Conservation (phyloP, 768 basidiomycete genomes). For the Infundibulicybe gibba region DNA sequence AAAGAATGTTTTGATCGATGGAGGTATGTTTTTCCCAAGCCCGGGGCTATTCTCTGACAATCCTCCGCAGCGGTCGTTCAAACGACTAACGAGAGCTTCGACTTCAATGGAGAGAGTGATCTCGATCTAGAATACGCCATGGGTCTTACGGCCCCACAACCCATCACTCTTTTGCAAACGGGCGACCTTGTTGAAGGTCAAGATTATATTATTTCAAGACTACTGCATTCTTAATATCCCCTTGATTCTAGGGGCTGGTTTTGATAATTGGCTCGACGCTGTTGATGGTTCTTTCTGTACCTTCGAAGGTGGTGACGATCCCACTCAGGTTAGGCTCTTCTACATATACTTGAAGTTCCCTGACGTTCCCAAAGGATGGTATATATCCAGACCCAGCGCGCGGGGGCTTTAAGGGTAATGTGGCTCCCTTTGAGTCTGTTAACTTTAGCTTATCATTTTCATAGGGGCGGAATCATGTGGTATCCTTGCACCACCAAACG, state of each 20-base stretch:
- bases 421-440: slow-evolving; percentile 35
- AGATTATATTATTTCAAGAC: not conserved
- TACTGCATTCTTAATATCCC: not conserved
- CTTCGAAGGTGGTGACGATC: slow-evolving; percentile 43
- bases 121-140: slow-evolving; percentile 58
- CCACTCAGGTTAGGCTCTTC: slow-evolving; percentile 17
- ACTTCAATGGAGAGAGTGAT: slow-evolving; percentile 51
- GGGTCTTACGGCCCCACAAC: slow-evolving; percentile 36
- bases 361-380: slow-evolving; percentile 17
- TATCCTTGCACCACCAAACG: slow-evolving; percentile 35
- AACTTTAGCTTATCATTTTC: not conserved
- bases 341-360: not conserved
- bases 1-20: slow-evolving; percentile 28
- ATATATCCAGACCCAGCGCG: slow-evolving; percentile 14
- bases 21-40: slow-evolving; percentile 14
- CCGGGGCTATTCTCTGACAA: not conserved
- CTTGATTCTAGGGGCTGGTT: slow-evolving; percentile 32
- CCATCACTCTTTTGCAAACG: slow-evolving; percentile 39
- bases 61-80: slow-evolving; percentile 37
- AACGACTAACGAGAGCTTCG: slow-evolving; percentile 33
- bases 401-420: slow-evolving; percentile 36
- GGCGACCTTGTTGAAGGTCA: slow-evolving; percentile 38
- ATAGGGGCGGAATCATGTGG: slow-evolving; percentile 33
- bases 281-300: slow-evolving; percentile 42
- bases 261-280: slow-evolving; percentile 47